These are phyloP conservation scores for Daldinia childiae DNA, from an alignment of 495 filamentous ascomycete species.

Conservation along the genomic window DNA sequence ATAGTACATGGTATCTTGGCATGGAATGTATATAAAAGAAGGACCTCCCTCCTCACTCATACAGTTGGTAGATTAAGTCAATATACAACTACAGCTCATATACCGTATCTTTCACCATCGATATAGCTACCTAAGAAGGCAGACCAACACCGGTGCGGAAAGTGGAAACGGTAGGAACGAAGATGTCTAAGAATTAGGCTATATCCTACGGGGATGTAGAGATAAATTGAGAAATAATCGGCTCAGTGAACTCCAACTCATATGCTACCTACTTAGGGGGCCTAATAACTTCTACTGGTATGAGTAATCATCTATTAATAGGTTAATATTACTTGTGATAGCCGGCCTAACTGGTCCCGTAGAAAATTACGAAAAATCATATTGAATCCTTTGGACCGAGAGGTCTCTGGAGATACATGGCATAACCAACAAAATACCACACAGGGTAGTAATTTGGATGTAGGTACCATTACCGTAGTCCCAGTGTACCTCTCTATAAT, in stretches of 20 bases:
- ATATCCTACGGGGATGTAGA: neutral
- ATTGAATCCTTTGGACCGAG: constrained; percentile 43
- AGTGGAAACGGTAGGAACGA: neutral
- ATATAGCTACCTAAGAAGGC: too few relatives aligned
- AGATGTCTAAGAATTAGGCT: neutral
- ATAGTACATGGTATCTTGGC: too few relatives aligned
- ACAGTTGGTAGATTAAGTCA: too few relatives aligned
- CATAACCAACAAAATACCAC: constrained; percentile 38
- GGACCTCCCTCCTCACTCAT: too few relatives aligned
- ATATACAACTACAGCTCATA: too few relatives aligned
- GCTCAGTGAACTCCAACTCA: neutral
- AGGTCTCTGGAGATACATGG: constrained; percentile 48
- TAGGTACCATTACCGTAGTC: constrained; percentile 38
- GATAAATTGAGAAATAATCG: neutral
- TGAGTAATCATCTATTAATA: neutral
- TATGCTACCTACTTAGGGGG: neutral
- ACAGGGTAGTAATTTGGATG: constrained; percentile 45
- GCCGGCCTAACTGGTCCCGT: constrained; percentile 43
- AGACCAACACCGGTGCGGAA: neutral
- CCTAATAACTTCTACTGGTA: neutral
- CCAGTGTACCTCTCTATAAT: constrained; percentile 40
- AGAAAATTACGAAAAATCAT: constrained; percentile 44
- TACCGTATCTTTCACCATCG: too few relatives aligned
- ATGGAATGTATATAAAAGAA: too few relatives aligned
- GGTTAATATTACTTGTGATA: neutral